phyloP scores from a whole-genome alignment of 495 filamentous ascomycete genomes.

The Tuber umbilicatum region DNA sequence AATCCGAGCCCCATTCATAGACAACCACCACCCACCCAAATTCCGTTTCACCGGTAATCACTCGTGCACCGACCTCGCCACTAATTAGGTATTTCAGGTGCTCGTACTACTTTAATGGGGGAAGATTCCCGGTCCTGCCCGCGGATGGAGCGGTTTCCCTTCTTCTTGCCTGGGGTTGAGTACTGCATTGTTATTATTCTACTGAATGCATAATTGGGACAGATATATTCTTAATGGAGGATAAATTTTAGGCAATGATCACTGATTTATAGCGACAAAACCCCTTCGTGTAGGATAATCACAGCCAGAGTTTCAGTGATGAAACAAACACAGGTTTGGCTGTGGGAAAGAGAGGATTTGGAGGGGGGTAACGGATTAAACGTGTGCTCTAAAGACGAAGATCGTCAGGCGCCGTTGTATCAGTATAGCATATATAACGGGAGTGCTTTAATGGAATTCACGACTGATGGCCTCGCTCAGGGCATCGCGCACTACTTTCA shows the following conservation, averaged over 20 bases:
- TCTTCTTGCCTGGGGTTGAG: neutral
- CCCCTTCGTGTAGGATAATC: neutral
- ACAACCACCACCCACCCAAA: no score
- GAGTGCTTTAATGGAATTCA: neutral
- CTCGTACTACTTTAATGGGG: no score
- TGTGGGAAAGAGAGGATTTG: neutral
- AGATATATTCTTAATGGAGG: neutral
- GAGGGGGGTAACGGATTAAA: neutral
- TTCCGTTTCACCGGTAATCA: no score
- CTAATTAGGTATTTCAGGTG: no score
- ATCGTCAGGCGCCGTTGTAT: neutral
- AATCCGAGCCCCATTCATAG: no score
- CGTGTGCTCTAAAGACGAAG: neutral
- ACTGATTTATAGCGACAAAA: neutral
- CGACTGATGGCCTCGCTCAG: neutral
- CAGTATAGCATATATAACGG: neutral
- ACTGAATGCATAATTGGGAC: neutral
- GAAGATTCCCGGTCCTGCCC: no score
- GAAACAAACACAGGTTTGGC: neutral
- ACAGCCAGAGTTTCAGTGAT: no score
- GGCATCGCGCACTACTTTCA: neutral
- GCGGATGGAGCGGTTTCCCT: neutral
- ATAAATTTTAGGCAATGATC: neutral
- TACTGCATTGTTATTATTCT: neutral
- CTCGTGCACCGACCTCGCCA: no score